phyloP scores from a whole-genome alignment of 2,329 filamentous ascomycete genomes.

The Nigrospora oryzae region DNA sequence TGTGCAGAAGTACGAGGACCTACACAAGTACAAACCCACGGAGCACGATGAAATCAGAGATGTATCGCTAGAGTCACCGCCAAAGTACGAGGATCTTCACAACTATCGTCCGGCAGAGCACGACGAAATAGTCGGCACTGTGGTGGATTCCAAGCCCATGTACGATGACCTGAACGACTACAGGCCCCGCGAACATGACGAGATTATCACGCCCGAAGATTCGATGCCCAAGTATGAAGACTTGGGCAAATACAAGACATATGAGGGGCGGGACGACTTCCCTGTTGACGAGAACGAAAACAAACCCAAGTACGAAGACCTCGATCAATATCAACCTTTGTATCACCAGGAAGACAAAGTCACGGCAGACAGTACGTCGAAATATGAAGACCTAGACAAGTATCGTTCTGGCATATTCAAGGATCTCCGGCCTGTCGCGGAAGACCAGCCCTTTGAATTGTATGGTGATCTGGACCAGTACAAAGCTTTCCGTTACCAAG shows the following conservation, averaged over 20 bases:
- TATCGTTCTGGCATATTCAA: conserved; percentile 21
- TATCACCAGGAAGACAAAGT: conserved; percentile 8
- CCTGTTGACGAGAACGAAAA: conserved; percentile 12
- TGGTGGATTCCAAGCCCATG: conserved; percentile 10
- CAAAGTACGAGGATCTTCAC: conserved; percentile 1
- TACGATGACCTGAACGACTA: conserved; percentile 29
- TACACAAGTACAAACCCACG: conserved; percentile 1
- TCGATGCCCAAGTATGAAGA: conserved; percentile 24
- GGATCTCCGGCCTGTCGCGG: conserved; percentile 10
- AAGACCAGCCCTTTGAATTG: conserved; percentile 17
- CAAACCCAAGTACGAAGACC: conserved; percentile 29
- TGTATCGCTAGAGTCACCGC: neutral
- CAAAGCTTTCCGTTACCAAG: conserved; percentile 24
- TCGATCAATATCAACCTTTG: conserved; percentile 27
- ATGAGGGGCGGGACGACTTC: conserved; percentile 20
- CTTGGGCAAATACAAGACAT: conserved; percentile 25
- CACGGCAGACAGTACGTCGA: conserved; percentile 24
- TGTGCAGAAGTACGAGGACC: neutral
- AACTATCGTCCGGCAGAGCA: conserved; percentile 3
- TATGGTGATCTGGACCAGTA: conserved; percentile 34
- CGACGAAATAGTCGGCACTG: conserved; percentile 6
- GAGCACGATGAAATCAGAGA: neutral
- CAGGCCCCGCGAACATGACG: conserved; percentile 25
- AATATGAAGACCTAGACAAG: conserved; percentile 30
- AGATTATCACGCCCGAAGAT: conserved; percentile 19